Evolutionary conservation across 1,284 basidiomycete species (phyloP).

Genomic region (Trichosporon ovoides): DNA sequence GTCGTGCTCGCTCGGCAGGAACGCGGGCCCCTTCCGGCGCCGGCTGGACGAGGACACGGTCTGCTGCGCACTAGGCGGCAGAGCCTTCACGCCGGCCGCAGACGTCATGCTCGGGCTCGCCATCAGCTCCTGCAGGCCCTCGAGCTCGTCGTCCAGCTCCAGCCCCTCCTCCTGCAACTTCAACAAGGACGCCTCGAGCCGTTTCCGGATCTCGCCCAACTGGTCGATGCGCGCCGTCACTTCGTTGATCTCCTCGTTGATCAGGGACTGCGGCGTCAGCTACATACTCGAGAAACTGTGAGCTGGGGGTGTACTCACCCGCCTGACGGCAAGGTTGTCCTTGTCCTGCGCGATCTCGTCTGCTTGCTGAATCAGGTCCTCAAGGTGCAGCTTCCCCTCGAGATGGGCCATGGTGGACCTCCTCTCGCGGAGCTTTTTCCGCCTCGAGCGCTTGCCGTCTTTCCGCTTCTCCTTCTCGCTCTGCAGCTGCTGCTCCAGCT

Average conservation of each 20-base stretch:
- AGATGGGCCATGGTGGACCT: constrained; percentile 60
- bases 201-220: constrained; percentile 72
- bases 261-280: constrained; percentile 58
- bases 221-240: constrained; percentile 82
- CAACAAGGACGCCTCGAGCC: constrained; percentile 75
- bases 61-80: constrained; percentile 24
- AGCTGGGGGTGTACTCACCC: constrained; percentile 61
- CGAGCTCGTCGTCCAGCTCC: constrained; percentile 88
- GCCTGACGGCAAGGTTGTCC: constrained; percentile 78
- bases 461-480: constrained; percentile 13
- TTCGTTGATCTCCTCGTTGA: constrained; percentile 78
- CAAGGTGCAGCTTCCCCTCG: constrained; percentile 64
- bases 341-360: constrained; percentile 81
- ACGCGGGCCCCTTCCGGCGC: constrained; percentile 67
- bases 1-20: constrained; percentile 95
- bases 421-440: constrained; percentile 58
- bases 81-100: constrained; percentile 40
- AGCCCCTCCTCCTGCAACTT: constrained; percentile 90
- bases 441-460: constrained; percentile 38
- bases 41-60: constrained; percentile 27
- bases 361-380: constrained; percentile 73
- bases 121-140: constrained; percentile 77
- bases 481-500: constrained; percentile 19
- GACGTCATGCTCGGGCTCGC: constrained; percentile 53
- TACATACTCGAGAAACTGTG: no score